A percentile compares a stretch with the other conserved stretches of the same genome.
These are phyloP conservation scores for Exutisphaerella laricina DNA, from an alignment of 2,329 filamentous ascomycete genomes.

Conservation along the genomic window DNA sequence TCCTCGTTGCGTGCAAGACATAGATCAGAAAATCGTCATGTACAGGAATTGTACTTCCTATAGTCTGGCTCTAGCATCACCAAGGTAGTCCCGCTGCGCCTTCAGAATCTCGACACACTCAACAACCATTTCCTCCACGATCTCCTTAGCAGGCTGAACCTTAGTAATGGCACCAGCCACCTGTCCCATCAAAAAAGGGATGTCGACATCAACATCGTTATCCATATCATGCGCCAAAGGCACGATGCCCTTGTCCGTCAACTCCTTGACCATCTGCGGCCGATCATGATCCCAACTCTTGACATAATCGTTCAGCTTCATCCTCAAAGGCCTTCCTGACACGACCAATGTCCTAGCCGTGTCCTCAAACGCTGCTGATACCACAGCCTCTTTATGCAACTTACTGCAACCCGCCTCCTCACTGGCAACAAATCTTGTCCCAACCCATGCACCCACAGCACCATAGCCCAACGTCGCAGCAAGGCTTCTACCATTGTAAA, in stretches of 20 bases:
- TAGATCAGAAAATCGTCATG: too few relatives aligned
- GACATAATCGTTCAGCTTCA: slow-evolving; percentile 79
- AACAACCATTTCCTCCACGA: slow-evolving; percentile 85
- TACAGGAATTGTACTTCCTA: too few relatives aligned
- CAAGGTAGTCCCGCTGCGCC: slow-evolving; percentile 56
- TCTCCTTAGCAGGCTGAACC: slow-evolving; percentile 73
- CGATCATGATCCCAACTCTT: slow-evolving; percentile 66
- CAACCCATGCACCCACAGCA: slow-evolving; percentile 86
- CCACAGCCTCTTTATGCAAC: slow-evolving; percentile 78
- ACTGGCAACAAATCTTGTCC: slow-evolving; percentile 82
- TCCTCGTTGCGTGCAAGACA: too few relatives aligned
- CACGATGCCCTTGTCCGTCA: slow-evolving; percentile 72
- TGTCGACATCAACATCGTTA: slow-evolving; percentile 72
- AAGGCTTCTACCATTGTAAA: slow-evolving; percentile 74
- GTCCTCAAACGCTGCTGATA: slow-evolving; percentile 70
- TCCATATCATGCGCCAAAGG: slow-evolving; percentile 77
- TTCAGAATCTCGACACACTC: slow-evolving; percentile 66
- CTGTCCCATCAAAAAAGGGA: slow-evolving; percentile 90
- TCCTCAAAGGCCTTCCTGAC: slow-evolving; percentile 72
- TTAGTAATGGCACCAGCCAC: slow-evolving; percentile 72
- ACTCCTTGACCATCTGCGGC: slow-evolving; percentile 66
- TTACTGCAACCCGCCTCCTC: slow-evolving; percentile 74
- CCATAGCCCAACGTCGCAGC: slow-evolving; percentile 83
- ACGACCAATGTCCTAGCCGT: slow-evolving; percentile 79
- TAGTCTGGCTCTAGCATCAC: slow-evolving; percentile 39